Conservation (phyloP, 495 filamentous ascomycete genomes). For the Aspergillus avenaceus region DNA sequence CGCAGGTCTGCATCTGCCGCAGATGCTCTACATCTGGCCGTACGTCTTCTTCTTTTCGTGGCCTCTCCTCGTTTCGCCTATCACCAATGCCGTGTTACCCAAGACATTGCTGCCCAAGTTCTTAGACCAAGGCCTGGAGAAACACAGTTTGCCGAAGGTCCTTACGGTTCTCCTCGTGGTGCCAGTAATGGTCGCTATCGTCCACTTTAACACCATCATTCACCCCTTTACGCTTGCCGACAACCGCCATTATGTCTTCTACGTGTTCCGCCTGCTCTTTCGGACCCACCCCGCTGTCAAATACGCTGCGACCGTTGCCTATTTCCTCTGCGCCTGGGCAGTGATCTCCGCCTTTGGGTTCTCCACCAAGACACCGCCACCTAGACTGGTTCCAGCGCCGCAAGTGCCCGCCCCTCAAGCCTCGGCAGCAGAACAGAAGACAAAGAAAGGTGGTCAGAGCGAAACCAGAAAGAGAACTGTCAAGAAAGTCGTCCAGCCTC, state of each 20-base stretch:
- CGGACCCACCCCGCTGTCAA: conserved; percentile 56
- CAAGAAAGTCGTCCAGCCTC: conserved; percentile 16
- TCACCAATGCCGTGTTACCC: conserved; percentile 39
- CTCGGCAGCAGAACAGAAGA: conserved; percentile 3
- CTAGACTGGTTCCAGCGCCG: conserved; percentile 23
- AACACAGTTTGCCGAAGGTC: conserved; percentile 36
- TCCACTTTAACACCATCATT: conserved; percentile 84
- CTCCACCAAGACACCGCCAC: conserved; percentile 21
- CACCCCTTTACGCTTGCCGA: conserved; percentile 96
- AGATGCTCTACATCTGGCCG: conserved; percentile 94
- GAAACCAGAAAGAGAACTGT: conserved; percentile 22
- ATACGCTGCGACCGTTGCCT: conserved; percentile 64
- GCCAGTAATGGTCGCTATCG: conserved; percentile 48
- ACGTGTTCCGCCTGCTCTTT: conserved; percentile 84
- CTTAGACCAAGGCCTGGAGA: conserved; percentile 33
- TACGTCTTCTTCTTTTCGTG: conserved; percentile 85
- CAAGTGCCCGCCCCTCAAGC: conserved; percentile 9
- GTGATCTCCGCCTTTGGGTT: conserved; percentile 53
- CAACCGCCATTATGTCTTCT: conserved; percentile 96
- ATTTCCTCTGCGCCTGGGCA: conserved; percentile 58
- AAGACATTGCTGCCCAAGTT: conserved; percentile 30
- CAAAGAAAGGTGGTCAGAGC: conserved; percentile 24
- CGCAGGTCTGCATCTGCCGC: conserved; percentile 80
- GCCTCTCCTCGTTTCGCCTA: conserved; percentile 61
- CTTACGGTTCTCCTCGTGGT: conserved; percentile 34